Percentiles rank a stretch among this genome's conserved stretches.
phyloP scores from a whole-genome alignment of 805 yeast genomes.

The Teunomyces atbi region DNA sequence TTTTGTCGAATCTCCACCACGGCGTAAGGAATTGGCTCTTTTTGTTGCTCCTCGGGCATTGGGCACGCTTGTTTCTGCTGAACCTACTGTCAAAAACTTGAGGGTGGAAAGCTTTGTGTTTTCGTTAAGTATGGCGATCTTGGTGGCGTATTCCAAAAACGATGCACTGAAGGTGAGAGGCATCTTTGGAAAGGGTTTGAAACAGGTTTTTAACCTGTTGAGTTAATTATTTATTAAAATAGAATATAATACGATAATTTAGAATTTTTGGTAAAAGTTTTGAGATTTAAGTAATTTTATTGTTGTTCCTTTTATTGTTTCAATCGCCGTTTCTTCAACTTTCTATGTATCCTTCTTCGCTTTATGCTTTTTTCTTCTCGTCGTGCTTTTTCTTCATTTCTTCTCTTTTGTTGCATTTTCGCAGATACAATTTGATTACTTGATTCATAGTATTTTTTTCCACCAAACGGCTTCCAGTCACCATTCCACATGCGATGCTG shows the following conservation, averaged over 20 bases:
- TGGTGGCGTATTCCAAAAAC: slow-evolving; percentile 32
- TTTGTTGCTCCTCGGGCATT: slow-evolving; percentile 44
- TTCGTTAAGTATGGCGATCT: slow-evolving; percentile 32
- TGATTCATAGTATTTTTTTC: too few relatives aligned
- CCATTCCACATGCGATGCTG: background rate
- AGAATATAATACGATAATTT: background rate
- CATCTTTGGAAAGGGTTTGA: slow-evolving; percentile 34
- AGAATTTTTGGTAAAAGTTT: background rate
- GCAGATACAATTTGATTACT: too few relatives aligned
- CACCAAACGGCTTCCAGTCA: background rate
- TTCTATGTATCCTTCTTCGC: background rate
- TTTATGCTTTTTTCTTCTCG: background rate
- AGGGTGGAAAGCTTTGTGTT: slow-evolving; percentile 30
- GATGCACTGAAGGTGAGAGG: slow-evolving; percentile 34
- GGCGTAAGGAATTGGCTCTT: slow-evolving; percentile 48
- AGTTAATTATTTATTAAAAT: background rate
- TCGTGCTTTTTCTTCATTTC: too few relatives aligned
- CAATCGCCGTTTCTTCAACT: background rate
- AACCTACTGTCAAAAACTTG: slow-evolving; percentile 23
- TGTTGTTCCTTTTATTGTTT: background rate
- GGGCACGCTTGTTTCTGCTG: slow-evolving; percentile 31
- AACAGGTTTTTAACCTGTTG: slow-evolving; percentile 13
- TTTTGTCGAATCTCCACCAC: slow-evolving; percentile 35
- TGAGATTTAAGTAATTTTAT: background rate
- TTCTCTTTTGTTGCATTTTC: background rate